Conservation (phyloP, 805 yeast genomes). For the Ogataea wickerhamii region DNA sequence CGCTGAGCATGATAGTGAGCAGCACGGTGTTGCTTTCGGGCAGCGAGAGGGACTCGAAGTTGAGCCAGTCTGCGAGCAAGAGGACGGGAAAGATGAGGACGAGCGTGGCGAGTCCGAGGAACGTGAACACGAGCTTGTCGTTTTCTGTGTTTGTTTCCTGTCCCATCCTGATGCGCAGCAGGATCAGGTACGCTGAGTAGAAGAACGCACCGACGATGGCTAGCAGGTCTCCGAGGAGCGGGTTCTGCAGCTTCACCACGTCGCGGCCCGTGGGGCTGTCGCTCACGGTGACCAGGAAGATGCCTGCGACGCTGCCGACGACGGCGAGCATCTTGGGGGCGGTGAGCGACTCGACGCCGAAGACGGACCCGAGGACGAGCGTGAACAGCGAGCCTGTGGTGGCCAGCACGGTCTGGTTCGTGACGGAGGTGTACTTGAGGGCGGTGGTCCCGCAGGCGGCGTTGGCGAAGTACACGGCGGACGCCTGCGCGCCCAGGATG, state of each 20-base stretch:
- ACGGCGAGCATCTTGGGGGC: conserved; percentile 41
- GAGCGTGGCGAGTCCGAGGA: conserved; percentile 42
- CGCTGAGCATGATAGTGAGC: conserved; percentile 36
- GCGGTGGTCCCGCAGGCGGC: conserved; percentile 41
- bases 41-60: conserved; percentile 39
- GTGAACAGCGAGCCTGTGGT: conserved; percentile 52
- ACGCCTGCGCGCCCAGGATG: conserved; percentile 36
- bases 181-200: conserved; percentile 43
- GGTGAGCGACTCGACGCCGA: conserved; percentile 42
- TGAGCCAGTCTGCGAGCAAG: conserved; percentile 33
- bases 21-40: conserved; percentile 39
- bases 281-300: conserved; percentile 41
- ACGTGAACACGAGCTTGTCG: conserved; percentile 46
- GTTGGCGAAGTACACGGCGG: conserved; percentile 40
- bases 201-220: conserved; percentile 45
- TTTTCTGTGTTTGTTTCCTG: conserved; percentile 40
- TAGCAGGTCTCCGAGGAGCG: conserved; percentile 42
- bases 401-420: conserved; percentile 49
- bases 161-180: conserved; percentile 44
- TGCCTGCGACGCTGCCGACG: conserved; percentile 43
- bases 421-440: conserved; percentile 48
- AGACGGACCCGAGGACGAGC: conserved; percentile 39
- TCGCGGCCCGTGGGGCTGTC: conserved; percentile 8
- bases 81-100: conserved; percentile 40
- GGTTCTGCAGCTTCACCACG: conserved; percentile 22